Percentiles rank a stretch among this genome's conserved stretches.
Evolutionary conservation across 345 rosid genomes (phyloP).

Genomic region (Eutrema yunnanense): DNA sequence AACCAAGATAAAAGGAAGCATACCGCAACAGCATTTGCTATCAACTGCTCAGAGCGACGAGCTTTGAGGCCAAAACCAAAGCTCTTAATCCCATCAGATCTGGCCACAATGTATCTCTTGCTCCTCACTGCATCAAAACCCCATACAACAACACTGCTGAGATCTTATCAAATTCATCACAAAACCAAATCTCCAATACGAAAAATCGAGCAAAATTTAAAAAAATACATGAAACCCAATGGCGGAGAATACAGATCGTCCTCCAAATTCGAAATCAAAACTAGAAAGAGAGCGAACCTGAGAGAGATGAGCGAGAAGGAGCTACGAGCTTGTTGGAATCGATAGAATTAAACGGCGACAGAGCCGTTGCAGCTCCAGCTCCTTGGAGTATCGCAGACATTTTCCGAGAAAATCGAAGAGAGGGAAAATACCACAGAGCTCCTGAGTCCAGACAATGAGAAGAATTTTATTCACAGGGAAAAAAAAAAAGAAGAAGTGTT

Average conservation of each 20-base stretch:
- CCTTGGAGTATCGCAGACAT: conserved; percentile 71
- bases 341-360: conserved; percentile 37
- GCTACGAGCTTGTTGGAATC: conserved; percentile 36
- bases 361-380: conserved; percentile 48
- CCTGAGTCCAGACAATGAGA: background rate
- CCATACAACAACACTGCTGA: background rate
- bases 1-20: background rate
- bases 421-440: background rate
- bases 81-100: conserved; percentile 49
- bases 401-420: background rate
- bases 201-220: too few relatives aligned
- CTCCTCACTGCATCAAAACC: conserved; percentile 40
- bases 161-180: background rate
- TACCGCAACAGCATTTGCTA: conserved; percentile 74
- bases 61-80: conserved; percentile 28
- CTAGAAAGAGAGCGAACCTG: conserved; percentile 32
- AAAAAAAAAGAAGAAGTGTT: background rate
- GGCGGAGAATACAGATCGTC: background rate
- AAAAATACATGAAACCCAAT: background rate
- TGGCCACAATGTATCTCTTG: conserved; percentile 36
- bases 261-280: background rate
- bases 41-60: conserved; percentile 39
- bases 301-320: conserved; percentile 36
- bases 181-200: background rate
- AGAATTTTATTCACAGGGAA: background rate